Evolutionary conservation across 2,329 filamentous ascomycete genomes (phyloP).

Genomic region (Beauveria caledonica): DNA sequence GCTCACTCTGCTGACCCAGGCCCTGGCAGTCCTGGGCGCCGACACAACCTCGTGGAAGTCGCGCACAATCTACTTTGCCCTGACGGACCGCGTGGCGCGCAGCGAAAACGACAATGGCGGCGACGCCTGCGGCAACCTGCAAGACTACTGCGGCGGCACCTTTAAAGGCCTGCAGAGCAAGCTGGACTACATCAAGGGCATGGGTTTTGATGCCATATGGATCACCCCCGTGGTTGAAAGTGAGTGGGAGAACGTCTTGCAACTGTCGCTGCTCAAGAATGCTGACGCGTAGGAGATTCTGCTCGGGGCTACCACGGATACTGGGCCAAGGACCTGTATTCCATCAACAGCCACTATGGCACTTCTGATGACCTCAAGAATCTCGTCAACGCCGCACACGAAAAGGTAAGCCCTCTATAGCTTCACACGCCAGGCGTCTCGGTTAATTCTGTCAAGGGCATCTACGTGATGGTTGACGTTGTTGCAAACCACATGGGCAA

Average conservation of each 20-base stretch:
- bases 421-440: not conserved
- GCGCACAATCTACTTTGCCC: conserved; percentile 49
- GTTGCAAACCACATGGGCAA: conserved; percentile 52
- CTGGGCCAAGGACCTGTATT: conserved; percentile 42
- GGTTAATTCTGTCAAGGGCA: conserved; percentile 17
- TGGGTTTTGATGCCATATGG: conserved; percentile 52
- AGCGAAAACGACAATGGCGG: conserved; percentile 34
- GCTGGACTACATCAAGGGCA: conserved; percentile 54
- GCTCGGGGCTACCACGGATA: conserved; percentile 47
- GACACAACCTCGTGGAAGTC: conserved; percentile 40
- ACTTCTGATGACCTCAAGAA: conserved; percentile 49
- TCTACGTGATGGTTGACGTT: conserved; percentile 53
- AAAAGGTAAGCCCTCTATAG: conserved; percentile 34
- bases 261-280: not conserved
- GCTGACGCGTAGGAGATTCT: conserved; percentile 19
- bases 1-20: conserved; percentile 8
- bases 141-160: conserved; percentile 51
- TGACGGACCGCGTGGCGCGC: conserved; percentile 49
- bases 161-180: conserved; percentile 50
- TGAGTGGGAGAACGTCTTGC: conserved; percentile 17
- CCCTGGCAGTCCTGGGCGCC: conserved; percentile 20
- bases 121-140: conserved; percentile 32
- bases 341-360: conserved; percentile 51
- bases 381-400: conserved; percentile 47
- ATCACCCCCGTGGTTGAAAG: conserved; percentile 48